These are phyloP conservation scores for Oryza coarctata DNA, from an alignment of 176 grass and related monocot genomes.

Conservation along the genomic window DNA sequence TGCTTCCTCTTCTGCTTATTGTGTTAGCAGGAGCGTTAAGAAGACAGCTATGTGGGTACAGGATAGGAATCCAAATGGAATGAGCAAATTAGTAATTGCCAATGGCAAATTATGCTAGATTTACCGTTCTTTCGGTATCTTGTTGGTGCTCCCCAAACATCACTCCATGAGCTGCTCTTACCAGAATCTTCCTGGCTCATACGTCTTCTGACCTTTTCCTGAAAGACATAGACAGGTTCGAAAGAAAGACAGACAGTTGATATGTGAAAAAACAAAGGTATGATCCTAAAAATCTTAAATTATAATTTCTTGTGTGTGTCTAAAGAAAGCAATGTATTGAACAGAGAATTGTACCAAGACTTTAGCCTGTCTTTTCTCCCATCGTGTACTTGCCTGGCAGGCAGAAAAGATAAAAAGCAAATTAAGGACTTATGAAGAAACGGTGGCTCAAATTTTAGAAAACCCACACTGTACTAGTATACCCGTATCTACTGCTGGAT, in stretches of 20 bases:
- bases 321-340: constrained; percentile 11
- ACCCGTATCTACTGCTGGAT: neutral
- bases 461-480: neutral
- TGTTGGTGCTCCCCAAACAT: constrained; percentile 74
- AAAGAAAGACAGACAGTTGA: neutral
- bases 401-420: neutral
- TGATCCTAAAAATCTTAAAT: neutral
- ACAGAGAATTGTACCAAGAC: constrained; percentile 68
- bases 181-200: constrained; percentile 77
- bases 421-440: constrained; percentile 2
- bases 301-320: neutral
- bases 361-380: constrained; percentile 95
- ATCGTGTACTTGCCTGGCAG: constrained; percentile 72
- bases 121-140: constrained; percentile 66
- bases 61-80: neutral
- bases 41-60: neutral
- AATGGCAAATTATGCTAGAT: neutral
- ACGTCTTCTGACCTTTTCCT: constrained; percentile 72
- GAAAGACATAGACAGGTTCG: neutral
- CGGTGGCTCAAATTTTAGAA: neutral
- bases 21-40: constrained; percentile 12
- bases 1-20: constrained; percentile 54
- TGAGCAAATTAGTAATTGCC: neutral
- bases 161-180: constrained; percentile 68
- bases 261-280: neutral